Base-by-base conservation (phyloP, 768 basidiomycete genomes). In the Mycena indigotica region DNA sequence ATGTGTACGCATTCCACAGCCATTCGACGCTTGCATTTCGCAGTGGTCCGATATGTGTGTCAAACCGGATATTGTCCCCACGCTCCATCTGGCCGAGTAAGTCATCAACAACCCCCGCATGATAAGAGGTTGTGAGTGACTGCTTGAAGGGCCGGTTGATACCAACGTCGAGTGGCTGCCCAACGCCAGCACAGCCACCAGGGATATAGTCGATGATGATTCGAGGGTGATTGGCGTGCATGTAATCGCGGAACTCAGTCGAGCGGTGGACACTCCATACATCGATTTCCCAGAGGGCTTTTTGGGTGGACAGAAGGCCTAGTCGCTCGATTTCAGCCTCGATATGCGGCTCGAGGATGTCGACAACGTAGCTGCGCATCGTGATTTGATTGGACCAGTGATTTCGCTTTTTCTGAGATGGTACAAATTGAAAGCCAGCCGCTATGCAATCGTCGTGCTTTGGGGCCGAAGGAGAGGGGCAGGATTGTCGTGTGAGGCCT, bases 201-300 rank as follows among this genome's bases (percentile, higher is more conserved):
- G 75, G 71, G n/a, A 77, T 61, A 54, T 64, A 72, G 29, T 66
- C 54, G 24, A 74, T 5, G 4, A 72, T 66, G 54, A 75, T 72
- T 13, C 52, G 65, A 4, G 66, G 64, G 51, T 73, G 68, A 3
- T 58, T 55, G 1, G 46, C 49, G 24, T 52, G 41, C 65, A 79
- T 66, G 72, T 73, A 79, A 0, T n/a, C 19, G 0, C 70, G 51
- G 57, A 78, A 78, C 32, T 73, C 75, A n/a, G 65, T 24, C 0
- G 73, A 74, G 0, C 70, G 64, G 55, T 80, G 77, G 3, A 77
- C 75, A 0, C 66, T 67, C 73, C 72, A 77, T 0, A 72, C 65
- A 44, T 77, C 38, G 32, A 35, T 35, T 35, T 8, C 17, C 32
- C 32, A 35, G 32, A 35, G 32, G 8, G 32, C 32, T 17, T 50